Evolutionary conservation across 228 moss, liverwort and hornwort species (phyloP), one percentile per base, ranked within the genome.

Genomic region (Sphagnum fallax): DNA sequence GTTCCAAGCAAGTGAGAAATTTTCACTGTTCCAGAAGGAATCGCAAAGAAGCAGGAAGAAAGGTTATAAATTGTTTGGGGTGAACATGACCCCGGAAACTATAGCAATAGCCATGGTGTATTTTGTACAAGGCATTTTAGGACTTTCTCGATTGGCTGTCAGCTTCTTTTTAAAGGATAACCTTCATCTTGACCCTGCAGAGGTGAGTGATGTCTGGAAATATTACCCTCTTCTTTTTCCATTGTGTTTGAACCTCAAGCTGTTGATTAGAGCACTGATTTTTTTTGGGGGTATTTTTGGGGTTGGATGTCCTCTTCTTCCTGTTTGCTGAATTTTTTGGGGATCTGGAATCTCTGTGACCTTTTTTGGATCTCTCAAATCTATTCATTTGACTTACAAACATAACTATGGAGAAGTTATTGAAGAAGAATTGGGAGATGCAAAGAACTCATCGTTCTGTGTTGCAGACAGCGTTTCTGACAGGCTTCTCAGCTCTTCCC

Each of bases 151-250:
- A 65, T 89, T 95, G 75, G 95, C 95, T 48, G 90, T 95, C 51
- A 89, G 87, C n/a, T 95, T 95, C 57, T 95, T 92, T 75, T 71
- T 95, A 60, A 95, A 95, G 71, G 95, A 95, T 67, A 85, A 95
- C 74, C 84, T 95, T 51, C 87, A 89, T 68, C 79, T 95, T 64
- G 90, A 95, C 63, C 95, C 95, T 32, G 95, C 95, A 1, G 95
- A 95, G 90, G 93, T 93, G 62, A 51, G 58, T 8, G 15, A 6
- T 49, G 13, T 32, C 32, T 32, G 32, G 2, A 32, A 32, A 32
- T 32, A 32, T 1, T 32, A 32, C 32, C 32, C 32, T 32, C 32
- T 15, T 10, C 15, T 71, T 8, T 53, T 7, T 68, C 52, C 10
- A 65, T 65, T 13, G 48, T 6, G 14, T 49, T 65, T 65, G 65